Percentiles rank a stretch among this genome's conserved stretches.
These are phyloP conservation scores for Trichosporon asahii DNA, from an alignment of 1,284 basidiomycete genomes.

Conservation along the genomic window DNA sequence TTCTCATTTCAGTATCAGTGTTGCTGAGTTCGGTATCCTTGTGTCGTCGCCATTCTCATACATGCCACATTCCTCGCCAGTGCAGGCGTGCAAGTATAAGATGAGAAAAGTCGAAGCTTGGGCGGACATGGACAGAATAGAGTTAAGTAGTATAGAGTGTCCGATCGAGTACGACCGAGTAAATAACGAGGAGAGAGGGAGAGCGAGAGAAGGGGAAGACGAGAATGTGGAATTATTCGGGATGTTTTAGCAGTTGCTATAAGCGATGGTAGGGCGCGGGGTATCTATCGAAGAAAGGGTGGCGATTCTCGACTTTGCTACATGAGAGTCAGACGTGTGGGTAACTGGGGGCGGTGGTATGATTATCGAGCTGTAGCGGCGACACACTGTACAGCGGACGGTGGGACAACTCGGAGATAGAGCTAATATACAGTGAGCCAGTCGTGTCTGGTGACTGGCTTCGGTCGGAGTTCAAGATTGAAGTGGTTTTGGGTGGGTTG, in stretches of 20 bases:
- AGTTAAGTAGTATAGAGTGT: neutral
- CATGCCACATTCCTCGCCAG: neutral
- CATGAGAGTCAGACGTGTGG: neutral
- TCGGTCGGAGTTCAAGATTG: neutral
- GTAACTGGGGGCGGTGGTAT: neutral
- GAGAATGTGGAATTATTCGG: neutral
- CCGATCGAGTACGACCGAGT: neutral
- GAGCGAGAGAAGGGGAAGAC: neutral
- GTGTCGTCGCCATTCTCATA: neutral
- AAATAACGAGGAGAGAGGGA: neutral
- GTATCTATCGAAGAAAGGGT: neutral
- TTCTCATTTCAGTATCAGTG: neutral
- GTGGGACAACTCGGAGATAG: neutral
- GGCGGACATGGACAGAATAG: neutral
- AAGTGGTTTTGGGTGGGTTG: no score
- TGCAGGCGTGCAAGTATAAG: neutral
- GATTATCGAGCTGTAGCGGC: neutral
- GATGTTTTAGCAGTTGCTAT: no score
- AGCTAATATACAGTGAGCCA: neutral
- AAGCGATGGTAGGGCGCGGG: neutral
- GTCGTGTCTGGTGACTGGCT: neutral
- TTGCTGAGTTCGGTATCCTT: neutral
- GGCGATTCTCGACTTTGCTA: conserved; percentile 2
- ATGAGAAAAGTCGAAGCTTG: neutral
- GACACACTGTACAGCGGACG: neutral